These are phyloP conservation scores for Ophiostoma perfectum DNA, from an alignment of 2,329 filamentous ascomycete species.

Conservation along the genomic window DNA sequence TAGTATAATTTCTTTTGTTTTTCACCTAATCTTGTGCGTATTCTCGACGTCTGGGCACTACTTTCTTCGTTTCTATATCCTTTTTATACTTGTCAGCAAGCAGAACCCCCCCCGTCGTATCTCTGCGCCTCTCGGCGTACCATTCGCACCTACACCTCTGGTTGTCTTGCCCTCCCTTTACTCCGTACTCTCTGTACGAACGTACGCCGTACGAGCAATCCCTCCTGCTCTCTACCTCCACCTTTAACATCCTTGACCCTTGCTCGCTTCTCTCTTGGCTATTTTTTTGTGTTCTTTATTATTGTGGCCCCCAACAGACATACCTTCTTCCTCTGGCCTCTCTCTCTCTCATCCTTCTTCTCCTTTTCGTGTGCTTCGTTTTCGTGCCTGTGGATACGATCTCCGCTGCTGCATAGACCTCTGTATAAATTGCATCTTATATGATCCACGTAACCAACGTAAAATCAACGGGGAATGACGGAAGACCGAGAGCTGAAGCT, in stretches of 20 bases:
- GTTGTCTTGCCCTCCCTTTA: background rate
- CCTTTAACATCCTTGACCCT: constrained; percentile 5
- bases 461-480: background rate
- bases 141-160: background rate
- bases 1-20: background rate
- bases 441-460: background rate
- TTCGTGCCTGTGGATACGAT: background rate
- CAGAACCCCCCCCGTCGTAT: background rate
- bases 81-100: too few relatives aligned
- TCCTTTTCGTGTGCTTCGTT: background rate
- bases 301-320: background rate
- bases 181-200: background rate
- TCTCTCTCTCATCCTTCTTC: background rate
- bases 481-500: background rate
- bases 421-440: background rate
- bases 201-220: background rate
- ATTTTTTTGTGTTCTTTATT: background rate
- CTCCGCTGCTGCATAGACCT: background rate
- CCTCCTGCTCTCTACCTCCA: background rate
- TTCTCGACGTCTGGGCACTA: too few relatives aligned
- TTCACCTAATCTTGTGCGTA: too few relatives aligned
- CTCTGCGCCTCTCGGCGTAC: background rate
- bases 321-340: background rate
- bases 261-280: background rate
- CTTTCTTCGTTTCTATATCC: too few relatives aligned